These are phyloP conservation scores for Choiromyces venosus DNA, from an alignment of 495 filamentous ascomycete genomes.

Conservation along the genomic window DNA sequence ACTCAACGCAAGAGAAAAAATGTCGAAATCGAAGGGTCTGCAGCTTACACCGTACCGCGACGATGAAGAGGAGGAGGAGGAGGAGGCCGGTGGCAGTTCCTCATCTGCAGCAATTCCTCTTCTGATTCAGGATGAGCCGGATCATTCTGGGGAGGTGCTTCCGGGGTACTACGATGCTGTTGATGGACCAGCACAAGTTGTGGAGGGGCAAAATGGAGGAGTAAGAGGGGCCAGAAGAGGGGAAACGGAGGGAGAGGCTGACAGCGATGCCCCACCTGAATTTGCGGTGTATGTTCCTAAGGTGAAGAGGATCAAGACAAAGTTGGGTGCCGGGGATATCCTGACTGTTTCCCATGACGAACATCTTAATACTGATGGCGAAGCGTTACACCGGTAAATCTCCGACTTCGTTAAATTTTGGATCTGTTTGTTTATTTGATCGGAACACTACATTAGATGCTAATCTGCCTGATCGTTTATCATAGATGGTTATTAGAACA, in stretches of 20 bases:
- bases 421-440: conserved; percentile 3
- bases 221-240: not conserved
- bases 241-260: not conserved
- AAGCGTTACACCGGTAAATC: conserved; percentile 38
- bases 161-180: not conserved
- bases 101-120: not conserved
- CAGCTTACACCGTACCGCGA: not conserved
- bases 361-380: conserved; percentile 40
- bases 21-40: not conserved
- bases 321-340: not conserved
- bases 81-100: not conserved
- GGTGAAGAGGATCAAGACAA: conserved; percentile 13
- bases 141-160: not conserved
- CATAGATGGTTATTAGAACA: conserved; percentile 31
- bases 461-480: conserved; percentile 3
- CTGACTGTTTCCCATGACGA: conserved; percentile 33
- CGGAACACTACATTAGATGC: not conserved
- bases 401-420: not conserved
- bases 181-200: not conserved
- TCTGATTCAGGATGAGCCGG: not conserved
- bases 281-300: conserved; percentile 24
- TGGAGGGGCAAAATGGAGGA: not conserved
- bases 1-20: not conserved
- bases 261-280: conserved; percentile 8
- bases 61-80: not conserved